A percentile compares a stretch with the other conserved stretches of the same genome.
Conservation (phyloP, 2,329 filamentous ascomycete genomes). For the Verticillium nubilum region DNA sequence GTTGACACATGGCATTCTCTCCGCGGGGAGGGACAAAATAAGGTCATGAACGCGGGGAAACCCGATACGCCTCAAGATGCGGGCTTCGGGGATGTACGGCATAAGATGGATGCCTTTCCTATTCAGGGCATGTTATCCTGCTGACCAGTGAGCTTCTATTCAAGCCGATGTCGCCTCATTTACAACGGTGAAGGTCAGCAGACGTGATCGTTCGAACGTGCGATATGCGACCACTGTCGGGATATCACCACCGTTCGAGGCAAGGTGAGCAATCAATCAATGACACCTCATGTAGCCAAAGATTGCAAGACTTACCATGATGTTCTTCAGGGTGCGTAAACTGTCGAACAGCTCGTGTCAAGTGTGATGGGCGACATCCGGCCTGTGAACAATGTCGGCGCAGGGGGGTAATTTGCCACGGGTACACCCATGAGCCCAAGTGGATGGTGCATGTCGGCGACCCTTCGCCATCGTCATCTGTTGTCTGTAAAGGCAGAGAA, state of each 20-base stretch:
- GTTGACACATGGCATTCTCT: neutral
- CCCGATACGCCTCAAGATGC: neutral
- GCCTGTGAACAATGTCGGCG: neutral
- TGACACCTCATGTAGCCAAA: neutral
- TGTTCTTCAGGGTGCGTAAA: constrained; percentile 1
- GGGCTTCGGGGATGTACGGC: neutral
- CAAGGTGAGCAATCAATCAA: constrained; percentile 1
- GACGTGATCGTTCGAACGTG: neutral
- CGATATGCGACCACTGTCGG: neutral
- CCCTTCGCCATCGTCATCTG: neutral
- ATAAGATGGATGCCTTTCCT: neutral
- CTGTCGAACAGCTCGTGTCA: constrained; percentile 3
- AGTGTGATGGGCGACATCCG: constrained; percentile 5
- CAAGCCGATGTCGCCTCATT: neutral
- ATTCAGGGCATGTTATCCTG: neutral
- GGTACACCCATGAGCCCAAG: constrained; percentile 5
- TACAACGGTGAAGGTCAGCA: neutral
- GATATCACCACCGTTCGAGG: constrained; percentile 6
- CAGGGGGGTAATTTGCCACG: constrained; percentile 1
- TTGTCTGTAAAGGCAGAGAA: neutral
- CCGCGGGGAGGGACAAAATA: neutral
- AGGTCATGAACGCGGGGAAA: neutral
- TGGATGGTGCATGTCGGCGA: constrained; percentile 2
- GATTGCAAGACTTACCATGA: neutral
- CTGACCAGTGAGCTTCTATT: neutral